Evolutionary conservation across 106 monocot species (phyloP), one percentile per base, ranked within the genome.

Genomic region (Dendrobium chrysotoxum): DNA sequence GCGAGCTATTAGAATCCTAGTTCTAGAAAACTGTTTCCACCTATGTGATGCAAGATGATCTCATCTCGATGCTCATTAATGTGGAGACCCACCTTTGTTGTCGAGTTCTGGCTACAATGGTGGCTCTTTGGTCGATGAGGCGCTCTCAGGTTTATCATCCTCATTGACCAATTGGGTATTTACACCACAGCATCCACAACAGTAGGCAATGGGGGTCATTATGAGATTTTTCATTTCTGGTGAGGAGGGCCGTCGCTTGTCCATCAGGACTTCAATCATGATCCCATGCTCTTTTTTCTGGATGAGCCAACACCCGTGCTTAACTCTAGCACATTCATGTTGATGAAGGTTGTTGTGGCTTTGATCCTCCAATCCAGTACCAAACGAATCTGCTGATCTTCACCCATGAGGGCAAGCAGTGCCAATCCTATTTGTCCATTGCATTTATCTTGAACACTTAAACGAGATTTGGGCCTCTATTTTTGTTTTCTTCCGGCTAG

Each of bases 21-120:
- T 78, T 89, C 6, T 70, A 89, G 30, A 86, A 85, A 45, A 82
- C 80, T 9, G 91, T 93, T 74, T 93, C 88, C 25, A 86, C 95
- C 1, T 92, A 92, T 61, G 86, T 89, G 17, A 84, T 86, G 79
- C 86, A 85, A 44, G 89, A 89, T 50, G 82, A 86, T 53, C 84
- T 89, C 5, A 76, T 89, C 79, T 84, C 86, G 7, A 89, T 89
- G 89, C 84, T 89, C 16, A 89, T 86, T 18, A 84, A 86, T 15
- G 89, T 84, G 68, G 83, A 86, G 78, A 89, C 86, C 1, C 81
- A 83, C 79, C 75, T 89, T 83, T 79, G 46, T 86, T 38, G 81
- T 86, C 7, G 86, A 86, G 84, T 84, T 89, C 79, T 81, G 89
- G 4, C 84, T 89, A 7, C 89, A 84, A 31, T 21, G 79, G 6